Percentiles rank a stretch among this genome's conserved stretches.
phyloP scores from a whole-genome alignment of 2,329 filamentous ascomycete genomes.

The Fusarium xylarioides region DNA sequence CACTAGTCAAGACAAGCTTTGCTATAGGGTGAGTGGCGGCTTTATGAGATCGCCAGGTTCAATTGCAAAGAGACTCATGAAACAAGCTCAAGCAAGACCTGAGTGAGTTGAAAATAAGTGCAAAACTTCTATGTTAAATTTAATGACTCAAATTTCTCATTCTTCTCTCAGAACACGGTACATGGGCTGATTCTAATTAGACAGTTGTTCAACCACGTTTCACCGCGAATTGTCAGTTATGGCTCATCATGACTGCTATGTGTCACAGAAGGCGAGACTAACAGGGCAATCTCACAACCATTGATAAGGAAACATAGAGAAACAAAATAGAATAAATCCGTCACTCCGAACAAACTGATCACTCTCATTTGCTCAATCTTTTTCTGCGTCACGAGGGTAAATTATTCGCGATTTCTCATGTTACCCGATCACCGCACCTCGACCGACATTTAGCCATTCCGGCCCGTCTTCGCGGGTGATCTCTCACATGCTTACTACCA shows the following conservation, averaged over 20 bases:
- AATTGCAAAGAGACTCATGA: neutral
- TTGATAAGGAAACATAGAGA: fast-evolving
- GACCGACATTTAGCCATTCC: slow-evolving; percentile 16
- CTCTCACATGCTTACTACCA: neutral
- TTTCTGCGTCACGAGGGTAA: neutral
- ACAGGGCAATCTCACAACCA: neutral
- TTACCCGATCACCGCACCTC: neutral
- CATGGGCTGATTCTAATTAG: fast-evolving
- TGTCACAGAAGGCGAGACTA: no score
- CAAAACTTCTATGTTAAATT: fast-evolving
- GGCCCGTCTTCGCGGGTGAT: slow-evolving; percentile 5
- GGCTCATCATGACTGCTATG: fast-evolving
- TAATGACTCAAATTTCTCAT: fast-evolving
- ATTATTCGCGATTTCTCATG: neutral
- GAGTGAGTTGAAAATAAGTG: neutral
- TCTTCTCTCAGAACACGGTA: fast-evolving
- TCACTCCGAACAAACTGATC: fast-evolving
- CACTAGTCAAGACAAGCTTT: neutral
- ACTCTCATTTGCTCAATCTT: neutral
- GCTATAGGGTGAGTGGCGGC: neutral
- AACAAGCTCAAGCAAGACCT: neutral
- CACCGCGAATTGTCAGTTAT: no score
- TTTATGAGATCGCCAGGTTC: neutral
- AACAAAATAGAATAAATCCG: fast-evolving
- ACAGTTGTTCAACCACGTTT: no score